phyloP scores from a whole-genome alignment of 73 alveolate species.

The Paramecium sexaurelia region DNA sequence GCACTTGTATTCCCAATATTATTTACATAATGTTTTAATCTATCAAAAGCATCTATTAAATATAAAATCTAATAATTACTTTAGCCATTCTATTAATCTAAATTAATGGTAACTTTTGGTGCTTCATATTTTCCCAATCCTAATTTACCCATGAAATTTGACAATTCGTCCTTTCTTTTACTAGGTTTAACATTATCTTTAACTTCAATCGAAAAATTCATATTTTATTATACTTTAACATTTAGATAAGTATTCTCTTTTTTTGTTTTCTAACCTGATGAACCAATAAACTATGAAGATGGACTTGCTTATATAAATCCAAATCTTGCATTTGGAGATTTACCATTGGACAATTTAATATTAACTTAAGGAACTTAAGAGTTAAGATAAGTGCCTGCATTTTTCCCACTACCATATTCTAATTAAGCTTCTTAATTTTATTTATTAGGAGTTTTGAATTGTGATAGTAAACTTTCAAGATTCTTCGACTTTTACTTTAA shows the following conservation, averaged over 20 bases:
- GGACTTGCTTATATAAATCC: not conserved
- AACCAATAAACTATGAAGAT: not conserved
- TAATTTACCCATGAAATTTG: constrained; percentile 36
- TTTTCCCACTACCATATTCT: not conserved
- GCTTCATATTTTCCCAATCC: constrained; percentile 47
- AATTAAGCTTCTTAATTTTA: not conserved
- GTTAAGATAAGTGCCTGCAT: not conserved
- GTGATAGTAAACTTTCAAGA: not conserved
- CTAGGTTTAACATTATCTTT: not conserved
- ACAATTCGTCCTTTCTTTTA: constrained; percentile 25
- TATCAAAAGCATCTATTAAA: not conserved
- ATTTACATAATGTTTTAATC: constrained; percentile 39
- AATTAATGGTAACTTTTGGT: constrained; percentile 20
- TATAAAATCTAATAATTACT: not conserved
- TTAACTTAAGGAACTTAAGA: not conserved
- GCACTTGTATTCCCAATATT: not conserved
- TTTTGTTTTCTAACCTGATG: not conserved
- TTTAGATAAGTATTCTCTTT: not conserved
- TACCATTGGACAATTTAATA: not conserved
- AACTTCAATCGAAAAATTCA: constrained; percentile 6
- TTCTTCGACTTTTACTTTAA: not conserved
- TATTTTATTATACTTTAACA: not conserved
- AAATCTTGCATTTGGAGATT: constrained; percentile 25
- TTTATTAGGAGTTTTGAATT: not conserved
- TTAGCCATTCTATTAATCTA: not conserved